Evolutionary conservation across 352 stramenopile genomes (phyloP).

Genomic region (Plasmopara halstedii): DNA sequence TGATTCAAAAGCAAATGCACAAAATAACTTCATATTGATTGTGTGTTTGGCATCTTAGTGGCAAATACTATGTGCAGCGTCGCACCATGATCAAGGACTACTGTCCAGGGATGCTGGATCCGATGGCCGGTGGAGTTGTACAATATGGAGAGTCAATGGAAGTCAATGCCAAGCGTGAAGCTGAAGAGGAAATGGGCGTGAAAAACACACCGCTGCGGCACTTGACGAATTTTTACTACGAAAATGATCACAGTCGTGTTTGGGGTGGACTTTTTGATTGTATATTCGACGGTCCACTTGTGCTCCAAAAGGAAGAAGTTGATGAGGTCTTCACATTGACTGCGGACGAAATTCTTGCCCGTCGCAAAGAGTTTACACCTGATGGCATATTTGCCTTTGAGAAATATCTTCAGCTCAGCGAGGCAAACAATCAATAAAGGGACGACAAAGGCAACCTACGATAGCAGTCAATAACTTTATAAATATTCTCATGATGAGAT

Average conservation of each 20-base stretch:
- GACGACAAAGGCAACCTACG: not conserved
- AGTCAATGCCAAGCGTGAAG: conserved; percentile 61
- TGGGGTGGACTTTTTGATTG: conserved; percentile 78
- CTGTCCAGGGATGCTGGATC: conserved; percentile 76
- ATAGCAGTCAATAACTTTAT: not conserved
- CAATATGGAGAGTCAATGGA: conserved; percentile 67
- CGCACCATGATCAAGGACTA: conserved; percentile 87
- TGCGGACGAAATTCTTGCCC: conserved; percentile 55
- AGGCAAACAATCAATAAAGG: conserved; percentile 4
- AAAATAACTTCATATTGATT: too few species aligned
- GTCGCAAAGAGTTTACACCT: conserved; percentile 60
- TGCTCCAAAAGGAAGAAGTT: conserved; percentile 68
- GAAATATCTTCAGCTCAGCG: conserved; percentile 41
- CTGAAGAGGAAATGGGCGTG: conserved; percentile 81
- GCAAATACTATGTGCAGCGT: conserved; percentile 76
- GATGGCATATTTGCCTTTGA: conserved; percentile 77
- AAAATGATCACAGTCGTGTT: conserved; percentile 46
- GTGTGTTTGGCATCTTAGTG: conserved; percentile 23
- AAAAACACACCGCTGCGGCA: conserved; percentile 40
- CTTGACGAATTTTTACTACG: conserved; percentile 65
- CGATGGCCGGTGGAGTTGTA: conserved; percentile 77
- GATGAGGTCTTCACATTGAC: conserved; percentile 73
- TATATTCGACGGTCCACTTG: conserved; percentile 56
- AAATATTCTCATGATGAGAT: too few species aligned
- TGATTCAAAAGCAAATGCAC: too few species aligned